Evolutionary conservation across 495 filamentous ascomycete species (phyloP), one percentile per base, ranked within the genome.

Genomic region (Aspergillus leporis): DNA sequence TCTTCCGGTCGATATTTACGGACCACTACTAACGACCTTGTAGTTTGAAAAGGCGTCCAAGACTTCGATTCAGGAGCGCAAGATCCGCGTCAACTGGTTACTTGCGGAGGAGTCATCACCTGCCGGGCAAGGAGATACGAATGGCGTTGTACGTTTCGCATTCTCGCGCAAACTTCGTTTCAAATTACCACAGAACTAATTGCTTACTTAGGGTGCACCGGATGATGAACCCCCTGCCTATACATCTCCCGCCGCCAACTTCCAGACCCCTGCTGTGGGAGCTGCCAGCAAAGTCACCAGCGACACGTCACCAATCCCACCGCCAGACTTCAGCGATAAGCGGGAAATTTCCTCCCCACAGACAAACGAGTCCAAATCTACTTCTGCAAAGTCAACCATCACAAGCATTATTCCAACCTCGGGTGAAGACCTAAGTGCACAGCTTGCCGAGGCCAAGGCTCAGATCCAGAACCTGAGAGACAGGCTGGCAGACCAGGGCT

Each of bases 1-100:
- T 22, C 18, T 23, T n/a, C 19, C 43, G 43, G 16, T n/a, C 10
- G 38, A 41, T 41, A 41, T 41, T n/a, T 41, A 41, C 14, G 4
- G 13, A 12, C 16, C 36, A 43, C 16, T 47, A 7, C 68, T 75
- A 62, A 74, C 53, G 7, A 14, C 4, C 7, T 10, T 38, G 68
- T 59, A 80, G 77, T 80, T 94, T 58, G 90, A 92, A 64, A 85
- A 88, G 68, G 78, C 84, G n/a, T 78, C 87, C 52, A 97, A 92
- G 74, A 78, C 82, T 2, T 76, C 84, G 0, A 86, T 98, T 56
- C 83, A 90, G 65, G 95, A 98, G 79, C 90, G 88, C 78, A 98
- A 98, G 78, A 98, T 98, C 61, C 88, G 93, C n/a, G 94, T 98
- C 56, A 78, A 76, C 38, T 98, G 90, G 75, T 78, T 97, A 31